Evolutionary conservation across 2,329 filamentous ascomycete genomes (phyloP), one percentile per base, ranked within the genome.

Genomic region (Neofusicoccum umdonicola): DNA sequence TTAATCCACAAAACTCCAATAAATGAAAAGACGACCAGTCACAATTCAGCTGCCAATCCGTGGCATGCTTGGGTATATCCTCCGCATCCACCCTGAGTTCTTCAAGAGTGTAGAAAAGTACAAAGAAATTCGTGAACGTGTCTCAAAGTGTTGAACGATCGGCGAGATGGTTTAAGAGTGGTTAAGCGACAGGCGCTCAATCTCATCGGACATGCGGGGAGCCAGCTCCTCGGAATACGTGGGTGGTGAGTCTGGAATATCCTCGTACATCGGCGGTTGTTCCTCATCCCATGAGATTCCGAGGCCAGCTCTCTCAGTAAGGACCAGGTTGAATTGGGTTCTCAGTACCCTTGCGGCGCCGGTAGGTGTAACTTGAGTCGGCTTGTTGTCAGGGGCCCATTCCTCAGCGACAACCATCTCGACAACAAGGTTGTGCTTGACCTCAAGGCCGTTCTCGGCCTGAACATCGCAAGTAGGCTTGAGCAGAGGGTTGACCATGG

Each of bases 271-370:
- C 0, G 94, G 94, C 12, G 94, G 94, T 73, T 91, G 88, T 81
- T 99, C 94, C 78, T 97, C 94, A 71, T 98, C 94, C 94, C 95
- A 99, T 70, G 90, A 92, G 71, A 99, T 93, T 58, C 94, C 93
- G 74, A 97, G 85, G 17, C 94, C 94, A 19, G 87, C 86, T 66
- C 91, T 87, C 79, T 96, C 90, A 3, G 93, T 97, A 63, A 98
- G 84, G 65, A 88, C 82, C 62, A 95, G 84, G 71, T 86, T 87
- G 81, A 97, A 98, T 76, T 96, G 92, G 85, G 97, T 97, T 69
- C 94, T 87, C 66, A 99, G 83, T 61, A 98, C 94, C 68, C 94
- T 87, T 0, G 94, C 95, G 2, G 93, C 90, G 66, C 94, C 94
- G 0, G 94, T 97, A 57, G 93, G 92, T 0, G 92, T 93, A 54